Evolutionary conservation across 495 filamentous ascomycete genomes (phyloP).

Genomic region (Paragyromitra xinjiangensis): DNA sequence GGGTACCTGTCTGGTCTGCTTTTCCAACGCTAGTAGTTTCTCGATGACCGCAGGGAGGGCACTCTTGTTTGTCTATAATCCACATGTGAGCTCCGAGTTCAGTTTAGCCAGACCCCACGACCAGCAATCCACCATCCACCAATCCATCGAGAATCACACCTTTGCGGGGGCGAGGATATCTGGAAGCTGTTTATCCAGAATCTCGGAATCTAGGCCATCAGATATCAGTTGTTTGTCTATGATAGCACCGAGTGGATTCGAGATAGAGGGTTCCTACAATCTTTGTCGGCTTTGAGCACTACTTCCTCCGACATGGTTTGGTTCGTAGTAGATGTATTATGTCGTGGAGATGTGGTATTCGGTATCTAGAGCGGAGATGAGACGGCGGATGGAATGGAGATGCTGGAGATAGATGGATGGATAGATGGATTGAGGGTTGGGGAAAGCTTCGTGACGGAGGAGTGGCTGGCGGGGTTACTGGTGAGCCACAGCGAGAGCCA

Average conservation of each 20-base stretch:
- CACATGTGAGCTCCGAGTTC: slow-evolving; percentile 39
- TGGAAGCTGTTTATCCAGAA: slow-evolving; percentile 87
- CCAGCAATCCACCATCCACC: slow-evolving; percentile 11
- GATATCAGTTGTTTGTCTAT: slow-evolving; percentile 14
- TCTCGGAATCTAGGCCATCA: slow-evolving; percentile 70
- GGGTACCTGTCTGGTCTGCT: slow-evolving; percentile 90
- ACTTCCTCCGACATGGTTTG: slow-evolving; percentile 58
- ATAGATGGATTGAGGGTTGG: slow-evolving; percentile 4
- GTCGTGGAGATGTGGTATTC: not conserved
- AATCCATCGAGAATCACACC: slow-evolving; percentile 63
- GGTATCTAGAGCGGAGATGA: not conserved
- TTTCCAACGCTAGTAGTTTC: slow-evolving; percentile 89
- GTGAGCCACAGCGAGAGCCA: slow-evolving; percentile 19
- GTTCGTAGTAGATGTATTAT: slow-evolving; percentile 20
- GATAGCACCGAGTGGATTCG: slow-evolving; percentile 9
- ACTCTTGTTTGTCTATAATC: slow-evolving; percentile 62
- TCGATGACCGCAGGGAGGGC: slow-evolving; percentile 87
- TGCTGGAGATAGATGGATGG: slow-evolving; percentile 25
- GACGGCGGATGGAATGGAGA: slow-evolving; percentile 18
- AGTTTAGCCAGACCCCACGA: slow-evolving; percentile 32
- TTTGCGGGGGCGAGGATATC: slow-evolving; percentile 88
- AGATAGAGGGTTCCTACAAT: slow-evolving; percentile 59
- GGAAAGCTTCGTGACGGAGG: slow-evolving; percentile 23
- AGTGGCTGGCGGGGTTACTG: slow-evolving; percentile 43
- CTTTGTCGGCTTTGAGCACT: slow-evolving; percentile 68